Base-by-base conservation (phyloP, 495 filamentous ascomycete genomes). In the Bryoglossum gracile region DNA sequence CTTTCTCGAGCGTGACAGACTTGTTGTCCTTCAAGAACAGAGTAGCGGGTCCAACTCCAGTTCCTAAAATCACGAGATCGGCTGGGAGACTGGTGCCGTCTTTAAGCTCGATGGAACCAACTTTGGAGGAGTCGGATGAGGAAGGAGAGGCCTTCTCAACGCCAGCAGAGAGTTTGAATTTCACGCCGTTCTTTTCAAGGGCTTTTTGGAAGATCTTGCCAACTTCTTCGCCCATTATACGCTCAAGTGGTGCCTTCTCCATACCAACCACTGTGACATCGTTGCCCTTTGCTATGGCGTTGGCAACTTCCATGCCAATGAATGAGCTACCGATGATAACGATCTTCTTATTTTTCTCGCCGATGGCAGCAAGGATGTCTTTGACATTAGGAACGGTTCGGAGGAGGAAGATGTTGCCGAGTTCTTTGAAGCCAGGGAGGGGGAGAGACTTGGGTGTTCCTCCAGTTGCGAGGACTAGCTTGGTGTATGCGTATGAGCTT, bases 261-360 rank as follows among this genome's bases (percentile, higher is more conserved):
- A 89, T 91, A 43, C 92, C 92, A n/a, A 98, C 73, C 45, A 96
- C 78, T n/a, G 85, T 84, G 30, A 98, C 86, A 14, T 78, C 67
- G 59, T 96, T 88, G 43, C 79, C 80, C 45, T 82, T 82, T 10
- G 78, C 67, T 2, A 81, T 81, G 26, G 80, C 80, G 43, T 90
- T 95, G 33, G 83, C 87, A 22, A 95, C 77, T 67, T 98, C 92
- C 90, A 98, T 94, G 30, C 92, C 78, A 63, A 98, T 98, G 66
- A 98, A 96, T 38, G 85, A 89, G 45, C 80, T 86, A 16, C 92
- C 92, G 46, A 98, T 78, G 14, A 98, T 74, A 28, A 95, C 89
- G 57, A 96, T 78, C 66, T 94, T 94, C 72, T 92, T 95, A 34
- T 81, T 82, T 61, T 86, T 86, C 11, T 83, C 77, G n/a, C 86